Base-by-base conservation (phyloP, 306 rosid genomes). In the Sicyos baderoa region DNA sequence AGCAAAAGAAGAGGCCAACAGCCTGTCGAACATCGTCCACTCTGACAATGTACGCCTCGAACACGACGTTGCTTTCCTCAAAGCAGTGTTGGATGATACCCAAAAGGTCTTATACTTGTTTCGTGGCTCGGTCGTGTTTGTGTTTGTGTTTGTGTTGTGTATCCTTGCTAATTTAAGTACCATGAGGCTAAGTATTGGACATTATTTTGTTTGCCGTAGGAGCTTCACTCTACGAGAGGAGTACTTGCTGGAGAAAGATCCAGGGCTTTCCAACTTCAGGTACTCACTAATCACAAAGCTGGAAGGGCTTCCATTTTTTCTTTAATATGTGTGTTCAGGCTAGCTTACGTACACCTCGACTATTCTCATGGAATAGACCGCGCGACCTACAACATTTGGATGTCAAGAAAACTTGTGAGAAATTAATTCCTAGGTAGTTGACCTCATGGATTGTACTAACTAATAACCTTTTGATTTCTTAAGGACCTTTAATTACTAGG, bases 31-130 rank as follows among this genome's bases (percentile, higher is more conserved):
- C 72, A 85, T 88, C 53, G 97, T 89, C 71, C 97, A 93, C 56
- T 90, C 94, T 21, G 97, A 93, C 86, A 93, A 93, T 61, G 94
- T 89, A 14, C 82, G 97, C 79, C 97, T 93, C 14, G 99, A 93
- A 79, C 99, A 88, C 60, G 99, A 93, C 53, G 97, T 93, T 82
- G 99, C 99, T 73, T 93, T 93, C 73, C 97, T 93, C 84, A 93
- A 93, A 85, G 99, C 97, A 42, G 85, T 93, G 68, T 86, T 88
- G 70, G 99, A 93, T 61, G 99, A 93, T 76, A 93, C 97, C 14
- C 99, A 90, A 72, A 90, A 93, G 97, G 97, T 93, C 81, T 48
- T 45, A 0, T 61, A 4, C 69, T 37, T 7, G n/a, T 37, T 4
- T 35, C 11, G 9, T 62, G 50, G 51, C 21, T 40, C 0, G 51